These are phyloP conservation scores for Punctularia strigosozonata DNA, from an alignment of 768 basidiomycete genomes.

Conservation along the genomic window DNA sequence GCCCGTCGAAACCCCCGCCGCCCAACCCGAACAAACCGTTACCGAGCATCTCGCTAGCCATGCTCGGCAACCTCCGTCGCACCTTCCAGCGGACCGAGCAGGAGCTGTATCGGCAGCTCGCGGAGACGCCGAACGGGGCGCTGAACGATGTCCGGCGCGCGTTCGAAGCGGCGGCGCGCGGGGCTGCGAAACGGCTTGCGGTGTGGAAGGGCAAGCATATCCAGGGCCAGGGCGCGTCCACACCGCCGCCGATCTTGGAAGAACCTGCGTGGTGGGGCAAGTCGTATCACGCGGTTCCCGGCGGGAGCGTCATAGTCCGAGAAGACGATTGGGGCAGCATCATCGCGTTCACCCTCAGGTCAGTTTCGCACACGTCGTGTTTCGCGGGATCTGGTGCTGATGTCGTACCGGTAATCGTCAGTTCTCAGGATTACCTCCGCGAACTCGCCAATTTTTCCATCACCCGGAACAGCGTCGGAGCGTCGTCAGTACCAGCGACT, in stretches of 20 bases:
- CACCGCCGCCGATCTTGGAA: conserved; percentile 15
- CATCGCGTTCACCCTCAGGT: conserved; percentile 69
- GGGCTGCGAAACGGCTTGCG: conserved; percentile 37
- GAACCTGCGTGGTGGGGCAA: conserved; percentile 59
- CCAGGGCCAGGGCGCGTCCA: no score
- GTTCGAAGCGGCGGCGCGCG: conserved; percentile 40
- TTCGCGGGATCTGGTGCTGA: neutral
- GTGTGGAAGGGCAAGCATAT: conserved; percentile 63
- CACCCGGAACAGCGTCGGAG: neutral
- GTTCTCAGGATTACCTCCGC: conserved; percentile 46
- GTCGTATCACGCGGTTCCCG: conserved; percentile 53
- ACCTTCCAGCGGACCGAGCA: conserved; percentile 52
- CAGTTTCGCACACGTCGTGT: conserved; percentile 7
- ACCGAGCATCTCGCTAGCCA: conserved; percentile 12
- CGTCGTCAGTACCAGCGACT: conserved; percentile 9
- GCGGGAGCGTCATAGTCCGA: conserved; percentile 49
- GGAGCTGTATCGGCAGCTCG: conserved; percentile 41
- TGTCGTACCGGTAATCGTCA: conserved; percentile 15
- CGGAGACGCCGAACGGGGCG: conserved; percentile 27
- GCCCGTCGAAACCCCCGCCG: conserved; percentile 2
- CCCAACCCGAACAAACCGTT: conserved; percentile 1
- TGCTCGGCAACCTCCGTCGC: conserved; percentile 38
- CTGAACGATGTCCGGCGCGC: conserved; percentile 54
- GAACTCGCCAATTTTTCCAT: conserved; percentile 22
- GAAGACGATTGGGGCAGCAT: conserved; percentile 74